Percentiles rank a stretch among this genome's conserved stretches.
phyloP scores from a whole-genome alignment of 805 yeast genomes.

The Debaryomyces prosopidis region DNA sequence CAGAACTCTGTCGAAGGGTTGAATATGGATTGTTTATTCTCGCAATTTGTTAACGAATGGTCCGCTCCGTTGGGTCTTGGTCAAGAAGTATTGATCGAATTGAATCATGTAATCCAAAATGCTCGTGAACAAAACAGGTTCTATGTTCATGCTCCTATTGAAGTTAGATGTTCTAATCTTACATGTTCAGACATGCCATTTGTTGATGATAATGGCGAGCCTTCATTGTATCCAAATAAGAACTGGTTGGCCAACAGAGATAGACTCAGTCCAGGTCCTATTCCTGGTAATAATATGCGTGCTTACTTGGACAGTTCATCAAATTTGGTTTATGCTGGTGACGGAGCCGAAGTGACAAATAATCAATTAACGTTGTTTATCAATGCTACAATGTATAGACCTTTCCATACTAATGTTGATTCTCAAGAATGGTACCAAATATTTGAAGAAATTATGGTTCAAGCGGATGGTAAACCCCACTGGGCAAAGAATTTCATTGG shows the following conservation, averaged over 20 bases:
- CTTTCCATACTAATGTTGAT: constrained; percentile 75
- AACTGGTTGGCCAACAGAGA: constrained; percentile 56
- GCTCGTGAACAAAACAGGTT: constrained; percentile 64
- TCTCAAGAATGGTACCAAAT: constrained; percentile 76
- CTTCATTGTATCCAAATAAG: constrained; percentile 41
- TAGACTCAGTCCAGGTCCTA: constrained; percentile 66
- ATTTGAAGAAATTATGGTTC: constrained; percentile 77
- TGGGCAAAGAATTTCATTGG: constrained; percentile 98
- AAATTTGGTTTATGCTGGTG: constrained; percentile 48
- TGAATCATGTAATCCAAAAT: constrained; percentile 58
- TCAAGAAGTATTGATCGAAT: constrained; percentile 62
- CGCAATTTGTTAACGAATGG: constrained; percentile 96
- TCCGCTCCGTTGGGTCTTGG: constrained; percentile 87
- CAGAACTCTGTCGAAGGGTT: constrained; percentile 83
- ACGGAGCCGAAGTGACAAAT: constrained; percentile 53
- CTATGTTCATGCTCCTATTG: constrained; percentile 93
- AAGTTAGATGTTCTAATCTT: constrained; percentile 89
- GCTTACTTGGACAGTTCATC: constrained; percentile 87
- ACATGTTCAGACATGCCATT: constrained; percentile 47
- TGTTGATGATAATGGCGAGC: constrained; percentile 33
- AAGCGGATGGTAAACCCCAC: constrained; percentile 91
- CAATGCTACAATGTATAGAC: constrained; percentile 95
- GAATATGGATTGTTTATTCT: constrained; percentile 92
- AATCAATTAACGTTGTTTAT: constrained; percentile 81
- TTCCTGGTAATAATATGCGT: constrained; percentile 79